phyloP scores from a whole-genome alignment of 129 eudicot genomes.

The Flaveria ramosissima region DNA sequence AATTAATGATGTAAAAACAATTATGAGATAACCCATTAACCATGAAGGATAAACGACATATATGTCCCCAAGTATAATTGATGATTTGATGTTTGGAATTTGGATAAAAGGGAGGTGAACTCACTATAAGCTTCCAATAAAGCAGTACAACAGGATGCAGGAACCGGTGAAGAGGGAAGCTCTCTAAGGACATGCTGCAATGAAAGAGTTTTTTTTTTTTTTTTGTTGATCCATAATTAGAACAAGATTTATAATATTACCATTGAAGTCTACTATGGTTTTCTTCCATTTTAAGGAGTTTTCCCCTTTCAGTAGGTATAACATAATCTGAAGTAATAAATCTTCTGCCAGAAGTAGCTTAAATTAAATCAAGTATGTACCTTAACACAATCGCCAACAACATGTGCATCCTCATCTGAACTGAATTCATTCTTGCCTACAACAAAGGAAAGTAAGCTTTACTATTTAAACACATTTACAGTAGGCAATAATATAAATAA shows the following conservation, averaged over 20 bases:
- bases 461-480: slow-evolving; percentile 5
- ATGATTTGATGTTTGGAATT: not conserved
- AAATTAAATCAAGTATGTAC: slow-evolving; percentile 39
- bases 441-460: slow-evolving; percentile 21
- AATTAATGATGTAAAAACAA: not conserved
- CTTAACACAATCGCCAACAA: slow-evolving; percentile 97
- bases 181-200: slow-evolving; percentile 97
- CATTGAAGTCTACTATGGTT: not conserved
- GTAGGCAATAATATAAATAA: not conserved
- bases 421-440: slow-evolving; percentile 81
- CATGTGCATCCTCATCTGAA: slow-evolving; percentile 96
- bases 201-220: not conserved
- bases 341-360: not conserved
- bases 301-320: not conserved
- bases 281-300: not conserved
- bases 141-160: slow-evolving; percentile 97
- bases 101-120: slow-evolving; percentile 19
- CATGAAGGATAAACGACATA: not conserved
- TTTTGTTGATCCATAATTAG: not conserved
- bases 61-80: not conserved
- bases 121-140: slow-evolving; percentile 92
- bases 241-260: not conserved
- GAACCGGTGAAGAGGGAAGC: slow-evolving; percentile 99
- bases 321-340: not conserved
- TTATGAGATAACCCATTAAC: not conserved